Conservation (phyloP, 2,329 filamentous ascomycete genomes). For the Microcyclospora pomicola region DNA sequence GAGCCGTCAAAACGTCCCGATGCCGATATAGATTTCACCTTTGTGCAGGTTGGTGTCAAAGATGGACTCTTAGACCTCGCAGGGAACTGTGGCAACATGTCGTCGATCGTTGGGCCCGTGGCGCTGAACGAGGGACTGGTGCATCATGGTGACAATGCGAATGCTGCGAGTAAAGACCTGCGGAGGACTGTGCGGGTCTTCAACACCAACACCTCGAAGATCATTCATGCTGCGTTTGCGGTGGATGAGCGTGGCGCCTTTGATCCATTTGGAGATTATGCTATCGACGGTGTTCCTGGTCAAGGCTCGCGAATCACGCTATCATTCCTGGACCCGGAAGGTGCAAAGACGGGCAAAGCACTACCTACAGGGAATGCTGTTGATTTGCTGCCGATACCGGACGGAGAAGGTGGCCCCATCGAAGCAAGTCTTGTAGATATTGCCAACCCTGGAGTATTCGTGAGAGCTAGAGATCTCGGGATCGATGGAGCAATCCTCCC, state of each 20-base stretch:
- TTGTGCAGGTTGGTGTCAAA: constrained; percentile 53
- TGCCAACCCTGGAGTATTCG: constrained; percentile 50
- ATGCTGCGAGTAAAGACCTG: constrained; percentile 10
- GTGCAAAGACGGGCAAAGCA: constrained; percentile 48
- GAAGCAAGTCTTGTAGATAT: constrained; percentile 47
- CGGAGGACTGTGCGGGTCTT: constrained; percentile 42
- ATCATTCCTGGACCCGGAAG: constrained; percentile 47
- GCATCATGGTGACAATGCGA: constrained; percentile 17
- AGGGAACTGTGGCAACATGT: constrained; percentile 68
- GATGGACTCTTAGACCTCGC: constrained; percentile 49
- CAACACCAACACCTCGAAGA: constrained; percentile 59
- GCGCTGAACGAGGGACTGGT: constrained; percentile 44
- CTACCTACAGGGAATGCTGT: constrained; percentile 45
- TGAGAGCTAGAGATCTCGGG: constrained; percentile 40
- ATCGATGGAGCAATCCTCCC: constrained; percentile 40
- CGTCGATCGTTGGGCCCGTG: constrained; percentile 50
- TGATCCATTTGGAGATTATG: constrained; percentile 36
- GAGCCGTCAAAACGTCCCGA: constrained; percentile 34
- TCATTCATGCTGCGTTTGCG: constrained; percentile 45
- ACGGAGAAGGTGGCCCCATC: constrained; percentile 25
- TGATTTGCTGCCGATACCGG: constrained; percentile 31
- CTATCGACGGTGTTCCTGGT: constrained; percentile 51
- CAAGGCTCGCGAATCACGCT: constrained; percentile 43
- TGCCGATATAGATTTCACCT: constrained; percentile 56
- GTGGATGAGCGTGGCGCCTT: constrained; percentile 34